Evolutionary conservation across 352 stramenopile genomes (phyloP).

Genomic region (Globisporangium heterothallicum): DNA sequence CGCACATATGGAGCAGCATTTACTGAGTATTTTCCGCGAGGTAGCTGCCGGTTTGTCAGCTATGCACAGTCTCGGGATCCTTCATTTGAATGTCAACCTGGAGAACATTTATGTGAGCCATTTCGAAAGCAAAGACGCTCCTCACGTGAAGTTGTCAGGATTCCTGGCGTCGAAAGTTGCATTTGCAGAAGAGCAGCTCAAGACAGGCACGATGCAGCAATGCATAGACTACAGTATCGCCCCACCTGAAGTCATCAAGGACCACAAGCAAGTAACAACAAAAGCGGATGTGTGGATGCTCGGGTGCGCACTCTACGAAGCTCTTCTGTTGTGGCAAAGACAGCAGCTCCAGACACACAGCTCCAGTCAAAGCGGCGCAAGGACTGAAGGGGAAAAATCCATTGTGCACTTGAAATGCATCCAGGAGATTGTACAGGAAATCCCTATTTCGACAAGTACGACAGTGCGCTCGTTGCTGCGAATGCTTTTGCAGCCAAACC

Average conservation of each 20-base stretch:
- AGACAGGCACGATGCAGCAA: slow-evolving; percentile 26
- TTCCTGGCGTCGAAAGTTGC: slow-evolving; percentile 38
- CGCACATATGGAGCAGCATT: slow-evolving; percentile 22
- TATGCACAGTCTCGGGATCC: slow-evolving; percentile 47
- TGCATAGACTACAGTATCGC: slow-evolving; percentile 31
- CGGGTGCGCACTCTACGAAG: slow-evolving; percentile 46
- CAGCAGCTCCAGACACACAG: slow-evolving; percentile 21
- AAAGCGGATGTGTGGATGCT: slow-evolving; percentile 71
- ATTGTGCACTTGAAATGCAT: slow-evolving; percentile 39
- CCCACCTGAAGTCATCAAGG: slow-evolving; percentile 36
- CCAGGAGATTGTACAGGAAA: slow-evolving; percentile 33
- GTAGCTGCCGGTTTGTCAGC: slow-evolving; percentile 40
- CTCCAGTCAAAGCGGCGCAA: slow-evolving; percentile 5
- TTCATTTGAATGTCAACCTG: slow-evolving; percentile 56
- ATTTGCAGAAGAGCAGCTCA: slow-evolving; percentile 27
- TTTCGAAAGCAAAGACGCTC: not conserved
- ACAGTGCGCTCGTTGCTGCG: slow-evolving; percentile 47
- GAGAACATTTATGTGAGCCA: slow-evolving; percentile 37
- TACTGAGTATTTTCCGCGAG: slow-evolving; percentile 35
- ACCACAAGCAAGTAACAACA: slow-evolving; percentile 17
- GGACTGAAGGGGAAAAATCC: slow-evolving; percentile 4
- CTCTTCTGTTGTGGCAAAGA: slow-evolving; percentile 47
- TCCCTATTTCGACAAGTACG: slow-evolving; percentile 40
- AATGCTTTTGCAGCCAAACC: slow-evolving; percentile 60
- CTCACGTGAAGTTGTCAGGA: slow-evolving; percentile 31